phyloP scores from a whole-genome alignment of 2,329 filamentous ascomycete species.

The Bipolaris victoriae region DNA sequence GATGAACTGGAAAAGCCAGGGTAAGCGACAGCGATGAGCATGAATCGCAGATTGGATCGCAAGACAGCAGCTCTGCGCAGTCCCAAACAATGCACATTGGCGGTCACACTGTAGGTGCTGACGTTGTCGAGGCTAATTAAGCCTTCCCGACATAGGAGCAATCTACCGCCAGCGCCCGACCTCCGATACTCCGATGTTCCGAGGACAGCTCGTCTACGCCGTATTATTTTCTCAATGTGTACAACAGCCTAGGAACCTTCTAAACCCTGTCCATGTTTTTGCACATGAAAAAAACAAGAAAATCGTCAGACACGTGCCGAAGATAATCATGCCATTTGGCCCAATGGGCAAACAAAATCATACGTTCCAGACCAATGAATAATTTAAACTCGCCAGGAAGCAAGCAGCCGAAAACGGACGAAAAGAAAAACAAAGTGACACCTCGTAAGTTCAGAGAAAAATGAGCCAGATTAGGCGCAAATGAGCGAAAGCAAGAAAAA shows the following conservation, averaged over 20 bases:
- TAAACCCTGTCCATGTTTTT: too few relatives aligned
- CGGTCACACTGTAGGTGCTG: not conserved
- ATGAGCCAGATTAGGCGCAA: too few relatives aligned
- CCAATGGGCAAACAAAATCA: too few relatives aligned
- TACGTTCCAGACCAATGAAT: too few relatives aligned
- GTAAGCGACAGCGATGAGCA: not conserved
- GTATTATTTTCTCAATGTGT: not conserved
- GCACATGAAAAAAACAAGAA: not conserved
- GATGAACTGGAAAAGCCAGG: not conserved
- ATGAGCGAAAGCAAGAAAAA: too few relatives aligned
- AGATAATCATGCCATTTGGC: too few relatives aligned
- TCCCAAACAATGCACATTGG: not conserved
- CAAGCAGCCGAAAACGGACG: too few relatives aligned
- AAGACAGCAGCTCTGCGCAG: not conserved
- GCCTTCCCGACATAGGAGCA: constrained; percentile 7
- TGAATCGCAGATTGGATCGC: not conserved
- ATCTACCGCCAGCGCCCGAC: not conserved
- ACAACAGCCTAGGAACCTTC: not conserved
- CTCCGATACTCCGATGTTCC: not conserved
- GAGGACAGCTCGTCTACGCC: not conserved
- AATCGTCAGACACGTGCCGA: too few relatives aligned
- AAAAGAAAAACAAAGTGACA: too few relatives aligned
- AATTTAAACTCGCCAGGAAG: too few relatives aligned
- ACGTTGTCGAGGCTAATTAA: constrained; percentile 4
- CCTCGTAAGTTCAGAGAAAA: too few relatives aligned